phyloP scores from a whole-genome alignment of 1,139 yeast genomes.

The Blastobotrys raffinosifermentans region DNA sequence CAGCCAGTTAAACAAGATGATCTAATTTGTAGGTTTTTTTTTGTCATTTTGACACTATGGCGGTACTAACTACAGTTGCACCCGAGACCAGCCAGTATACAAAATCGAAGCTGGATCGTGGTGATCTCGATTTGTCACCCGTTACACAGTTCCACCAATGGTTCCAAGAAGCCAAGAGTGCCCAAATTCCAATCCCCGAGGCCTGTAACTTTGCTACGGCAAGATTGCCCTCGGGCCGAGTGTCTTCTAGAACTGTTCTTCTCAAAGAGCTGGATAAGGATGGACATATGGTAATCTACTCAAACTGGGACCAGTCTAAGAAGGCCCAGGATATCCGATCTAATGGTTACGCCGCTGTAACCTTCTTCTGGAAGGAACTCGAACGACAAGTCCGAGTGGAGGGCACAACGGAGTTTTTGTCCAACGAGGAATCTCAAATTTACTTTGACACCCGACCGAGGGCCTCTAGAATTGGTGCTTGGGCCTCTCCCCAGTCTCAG shows the following conservation, averaged over 20 bases:
- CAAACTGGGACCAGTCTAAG: constrained; percentile 86
- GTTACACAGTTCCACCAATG: constrained; percentile 72
- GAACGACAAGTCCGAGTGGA: constrained; percentile 94
- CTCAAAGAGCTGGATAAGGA: constrained; percentile 81
- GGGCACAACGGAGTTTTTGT: constrained; percentile 71
- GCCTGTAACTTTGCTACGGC: constrained; percentile 81
- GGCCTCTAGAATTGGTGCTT: constrained; percentile 91
- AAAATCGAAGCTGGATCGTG: constrained; percentile 53
- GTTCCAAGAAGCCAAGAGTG: constrained; percentile 72
- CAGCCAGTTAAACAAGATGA: constrained; percentile 1
- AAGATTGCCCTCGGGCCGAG: constrained; percentile 77
- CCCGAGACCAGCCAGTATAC: constrained; percentile 88
- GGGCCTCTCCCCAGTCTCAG: constrained; percentile 89
- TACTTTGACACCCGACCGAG: constrained; percentile 86
- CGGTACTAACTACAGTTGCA: constrained; percentile 42
- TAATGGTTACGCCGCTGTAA: constrained; percentile 75
- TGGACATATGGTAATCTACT: constrained; percentile 77
- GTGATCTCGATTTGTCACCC: constrained; percentile 55
- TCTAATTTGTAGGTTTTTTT: neutral
- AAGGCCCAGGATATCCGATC: constrained; percentile 64
- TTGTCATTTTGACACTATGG: neutral
- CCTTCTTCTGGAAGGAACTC: constrained; percentile 87
- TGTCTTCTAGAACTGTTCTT: constrained; percentile 75
- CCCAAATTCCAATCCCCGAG: constrained; percentile 63
- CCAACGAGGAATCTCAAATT: constrained; percentile 64